A percentile compares a stretch with the other conserved stretches of the same genome.
phyloP scores from a whole-genome alignment of 1,284 basidiomycete species.

The Cutaneotrichosporon sp. region DNA sequence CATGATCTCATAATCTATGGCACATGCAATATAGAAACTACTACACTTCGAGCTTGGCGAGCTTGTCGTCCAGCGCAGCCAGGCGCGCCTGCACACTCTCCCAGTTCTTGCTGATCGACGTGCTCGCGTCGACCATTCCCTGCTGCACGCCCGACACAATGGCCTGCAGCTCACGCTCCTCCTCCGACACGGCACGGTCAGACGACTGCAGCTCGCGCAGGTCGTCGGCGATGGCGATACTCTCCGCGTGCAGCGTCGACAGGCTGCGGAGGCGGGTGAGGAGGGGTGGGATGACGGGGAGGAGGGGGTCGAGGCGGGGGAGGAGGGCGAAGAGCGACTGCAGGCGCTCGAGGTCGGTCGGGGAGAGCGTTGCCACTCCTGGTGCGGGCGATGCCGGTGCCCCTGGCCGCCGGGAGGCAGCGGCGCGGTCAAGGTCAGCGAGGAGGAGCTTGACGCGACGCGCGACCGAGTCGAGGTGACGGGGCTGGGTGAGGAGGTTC shows the following conservation, averaged over 20 bases:
- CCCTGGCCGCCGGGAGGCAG: conserved; percentile 52
- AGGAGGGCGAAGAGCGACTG: conserved; percentile 67
- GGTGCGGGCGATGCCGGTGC: not conserved
- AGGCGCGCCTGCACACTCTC: conserved; percentile 63
- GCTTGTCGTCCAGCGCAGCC: conserved; percentile 57
- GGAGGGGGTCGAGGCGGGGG: conserved; percentile 76
- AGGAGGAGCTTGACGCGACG: conserved; percentile 89
- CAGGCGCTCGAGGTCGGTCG: conserved; percentile 60
- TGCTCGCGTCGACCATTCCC: conserved; percentile 70
- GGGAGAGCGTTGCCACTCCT: conserved; percentile 55
- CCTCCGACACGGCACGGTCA: conserved; percentile 64
- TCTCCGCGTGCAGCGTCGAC: conserved; percentile 76
- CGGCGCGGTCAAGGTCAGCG: conserved; percentile 86
- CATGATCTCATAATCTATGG: not conserved
- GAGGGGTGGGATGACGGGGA: conserved; percentile 90
- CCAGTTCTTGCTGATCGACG: conserved; percentile 71
- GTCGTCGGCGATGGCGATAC: conserved; percentile 64
- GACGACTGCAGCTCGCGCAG: conserved; percentile 72
- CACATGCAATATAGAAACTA: conserved; percentile 9
- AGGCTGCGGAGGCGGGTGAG: conserved; percentile 82
- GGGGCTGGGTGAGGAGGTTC: conserved; percentile 86
- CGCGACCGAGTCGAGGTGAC: conserved; percentile 95
- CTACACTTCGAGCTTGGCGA: conserved; percentile 29
- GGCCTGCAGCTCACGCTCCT: conserved; percentile 66
- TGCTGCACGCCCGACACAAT: conserved; percentile 70